Evolutionary conservation across 2,329 filamentous ascomycete species (phyloP).

Genomic region (Byssoonygena ceratinophila): DNA sequence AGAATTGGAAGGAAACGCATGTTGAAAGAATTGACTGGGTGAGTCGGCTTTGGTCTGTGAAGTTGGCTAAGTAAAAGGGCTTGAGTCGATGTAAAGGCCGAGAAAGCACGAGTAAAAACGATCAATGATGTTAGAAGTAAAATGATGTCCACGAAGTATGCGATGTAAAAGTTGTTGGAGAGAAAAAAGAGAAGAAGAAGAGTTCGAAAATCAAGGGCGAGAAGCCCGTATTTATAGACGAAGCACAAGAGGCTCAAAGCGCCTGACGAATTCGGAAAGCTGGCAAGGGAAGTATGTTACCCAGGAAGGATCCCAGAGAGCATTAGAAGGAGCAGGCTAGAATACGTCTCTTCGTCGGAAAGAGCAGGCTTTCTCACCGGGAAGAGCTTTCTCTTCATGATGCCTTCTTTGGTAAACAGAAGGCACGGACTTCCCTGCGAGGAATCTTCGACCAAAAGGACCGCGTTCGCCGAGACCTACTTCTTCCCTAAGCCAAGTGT

Average conservation of each 20-base stretch:
- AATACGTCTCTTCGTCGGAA: not conserved
- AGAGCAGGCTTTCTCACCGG: not conserved
- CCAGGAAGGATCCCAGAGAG: not conserved
- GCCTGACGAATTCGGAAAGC: not conserved
- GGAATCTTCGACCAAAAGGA: too few species aligned
- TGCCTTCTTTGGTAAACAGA: too few species aligned
- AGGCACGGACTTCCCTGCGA: too few species aligned
- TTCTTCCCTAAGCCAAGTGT: too few species aligned
- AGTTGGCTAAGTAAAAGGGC: not conserved
- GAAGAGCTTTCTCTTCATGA: not conserved
- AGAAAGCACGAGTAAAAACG: not conserved
- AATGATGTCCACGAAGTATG: not conserved
- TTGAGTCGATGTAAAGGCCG: not conserved
- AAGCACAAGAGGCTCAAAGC: not conserved
- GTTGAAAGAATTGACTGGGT: conserved; percentile 3
- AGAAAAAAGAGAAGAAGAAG: not conserved
- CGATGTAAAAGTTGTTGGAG: conserved; percentile 6
- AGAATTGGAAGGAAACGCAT: conserved; percentile 15
- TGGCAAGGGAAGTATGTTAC: not conserved
- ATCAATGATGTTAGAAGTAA: not conserved
- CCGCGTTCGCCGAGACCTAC: too few species aligned
- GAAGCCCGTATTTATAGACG: not conserved
- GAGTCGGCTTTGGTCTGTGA: not conserved
- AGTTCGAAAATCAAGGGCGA: not conserved
- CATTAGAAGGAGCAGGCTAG: not conserved